Evolutionary conservation across 495 filamentous ascomycete genomes (phyloP), one percentile per base, ranked within the genome.

Genomic region (Lophium mytilinum): DNA sequence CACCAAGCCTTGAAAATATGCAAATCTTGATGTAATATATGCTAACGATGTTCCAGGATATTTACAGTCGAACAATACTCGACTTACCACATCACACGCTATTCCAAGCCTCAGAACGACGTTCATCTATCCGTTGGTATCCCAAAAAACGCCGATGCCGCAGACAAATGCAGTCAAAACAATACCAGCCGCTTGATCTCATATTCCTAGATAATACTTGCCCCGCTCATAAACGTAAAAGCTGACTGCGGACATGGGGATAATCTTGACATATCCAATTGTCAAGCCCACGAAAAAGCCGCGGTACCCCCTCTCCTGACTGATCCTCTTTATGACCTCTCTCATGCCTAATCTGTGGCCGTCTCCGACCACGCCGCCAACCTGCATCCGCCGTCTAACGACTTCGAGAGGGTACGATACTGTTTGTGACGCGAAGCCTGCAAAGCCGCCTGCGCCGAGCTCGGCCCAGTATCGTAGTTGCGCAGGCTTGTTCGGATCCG

Each of bases 261-360:
- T 75, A 53, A 98, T 82, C 75, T 98, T 98, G 55, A 89, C 76
- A 66, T 98, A 98, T 11, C 93, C 93, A 68, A 98, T 96, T 4
- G 86, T 88, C 69, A 98, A 71, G 0, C 93, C 93, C 19, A 97
- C 87, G 73, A 85, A 98, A 71, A 94, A 98, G 1, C 93, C 93
- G 36, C 80, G 76, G 59, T 86, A 74, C 0, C 93, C 94, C 17
- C 76, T 77, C 72, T 93, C 90, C 57, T 76, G 69, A 67, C 78
- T 86, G 58, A 98, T 91, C 62, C 78, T 76, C 52, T 69, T 72
- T 19, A 81, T 84, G 1, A 90, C 95, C 73, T 98, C 92, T 17
- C 72, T 73, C 53, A 98, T 88, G 43, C 83, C 74, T 10, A 95
- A 71, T 24, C 88, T 76, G 50, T 79, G 87, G 1, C 90, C 90